Evolutionary conservation across 768 basidiomycete species (phyloP).

Genomic region (Tylopilus intermedius): DNA sequence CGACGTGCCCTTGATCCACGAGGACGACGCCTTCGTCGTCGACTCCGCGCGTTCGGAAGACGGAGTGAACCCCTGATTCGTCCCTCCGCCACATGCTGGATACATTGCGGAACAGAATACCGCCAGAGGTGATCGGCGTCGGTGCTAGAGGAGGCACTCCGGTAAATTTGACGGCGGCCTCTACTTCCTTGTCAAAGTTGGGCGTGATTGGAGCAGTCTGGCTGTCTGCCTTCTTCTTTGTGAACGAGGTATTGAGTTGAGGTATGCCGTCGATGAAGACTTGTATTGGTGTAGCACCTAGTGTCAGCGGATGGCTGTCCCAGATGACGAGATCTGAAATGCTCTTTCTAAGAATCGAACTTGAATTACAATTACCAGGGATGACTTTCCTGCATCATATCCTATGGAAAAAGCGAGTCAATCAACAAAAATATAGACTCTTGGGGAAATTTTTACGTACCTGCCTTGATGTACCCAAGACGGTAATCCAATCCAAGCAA

Average conservation of each 20-base stretch:
- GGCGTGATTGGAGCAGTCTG: conserved; percentile 53
- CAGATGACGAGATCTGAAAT: conserved; percentile 51
- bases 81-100: conserved; percentile 31
- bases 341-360: background rate
- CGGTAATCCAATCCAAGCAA: conserved; percentile 76
- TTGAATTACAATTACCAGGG: background rate
- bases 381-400: conserved; percentile 55
- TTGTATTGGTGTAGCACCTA: conserved; percentile 77
- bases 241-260: conserved; percentile 42
- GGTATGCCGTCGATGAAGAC: conserved; percentile 82
- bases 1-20: conserved; percentile 49
- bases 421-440: background rate
- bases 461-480: conserved; percentile 68
- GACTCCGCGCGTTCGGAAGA: conserved; percentile 11
- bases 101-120: conserved; percentile 53
- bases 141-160: conserved; percentile 66
- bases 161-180: conserved; percentile 51
- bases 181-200: conserved; percentile 56
- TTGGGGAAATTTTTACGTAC: conserved; percentile 25
- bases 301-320: conserved; percentile 71
- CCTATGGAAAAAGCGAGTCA: conserved; percentile 33
- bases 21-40: conserved; percentile 36
- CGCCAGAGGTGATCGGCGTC: conserved; percentile 26
- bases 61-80: conserved; percentile 17
- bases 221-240: conserved; percentile 42